Conservation (phyloP, 257 asterid genomes). For the Vinca minor region DNA sequence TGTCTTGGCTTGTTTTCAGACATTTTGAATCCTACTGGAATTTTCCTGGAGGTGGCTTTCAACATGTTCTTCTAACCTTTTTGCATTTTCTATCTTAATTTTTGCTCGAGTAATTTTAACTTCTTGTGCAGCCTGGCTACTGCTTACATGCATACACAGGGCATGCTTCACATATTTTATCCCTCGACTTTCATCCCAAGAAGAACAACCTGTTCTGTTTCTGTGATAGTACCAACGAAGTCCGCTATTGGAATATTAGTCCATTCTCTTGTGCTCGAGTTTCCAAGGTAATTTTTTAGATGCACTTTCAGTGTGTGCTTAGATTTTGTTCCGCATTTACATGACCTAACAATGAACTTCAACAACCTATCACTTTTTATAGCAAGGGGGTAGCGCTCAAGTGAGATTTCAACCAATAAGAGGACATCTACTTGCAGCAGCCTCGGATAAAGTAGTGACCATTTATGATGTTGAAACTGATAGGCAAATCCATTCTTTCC, state of each 20-base stretch:
- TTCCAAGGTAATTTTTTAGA: slow-evolving; percentile 48
- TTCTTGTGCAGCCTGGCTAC: slow-evolving; percentile 70
- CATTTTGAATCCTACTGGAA: too few relatives aligned
- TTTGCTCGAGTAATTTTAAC: slow-evolving; percentile 16
- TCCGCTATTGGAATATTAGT: slow-evolving; percentile 64
- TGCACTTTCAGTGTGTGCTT: background rate
- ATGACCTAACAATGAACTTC: slow-evolving; percentile 9
- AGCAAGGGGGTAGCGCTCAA: slow-evolving; percentile 97
- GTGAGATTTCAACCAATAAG: slow-evolving; percentile 90
- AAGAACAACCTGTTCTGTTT: slow-evolving; percentile 87
- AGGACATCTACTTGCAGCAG: slow-evolving; percentile 87
- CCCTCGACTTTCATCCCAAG: slow-evolving; percentile 91
- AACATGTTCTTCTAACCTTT: too few relatives aligned
- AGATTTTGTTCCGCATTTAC: background rate
- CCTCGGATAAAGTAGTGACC: slow-evolving; percentile 81
- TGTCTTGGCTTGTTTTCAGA: too few relatives aligned
- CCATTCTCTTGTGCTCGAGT: slow-evolving; percentile 60
- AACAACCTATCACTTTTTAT: slow-evolving; percentile 11
- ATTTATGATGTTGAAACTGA: slow-evolving; percentile 85
- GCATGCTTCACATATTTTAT: slow-evolving; percentile 69
- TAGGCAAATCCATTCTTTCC: slow-evolving; percentile 76
- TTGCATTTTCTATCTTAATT: background rate
- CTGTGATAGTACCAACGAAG: slow-evolving; percentile 73
- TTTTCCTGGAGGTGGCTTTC: too few relatives aligned
- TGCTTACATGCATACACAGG: slow-evolving; percentile 73